Percentiles rank a stretch among this genome's conserved stretches.
These are phyloP conservation scores for Nicotiana noctiflora DNA, from an alignment of 257 asterid species.

Conservation along the genomic window DNA sequence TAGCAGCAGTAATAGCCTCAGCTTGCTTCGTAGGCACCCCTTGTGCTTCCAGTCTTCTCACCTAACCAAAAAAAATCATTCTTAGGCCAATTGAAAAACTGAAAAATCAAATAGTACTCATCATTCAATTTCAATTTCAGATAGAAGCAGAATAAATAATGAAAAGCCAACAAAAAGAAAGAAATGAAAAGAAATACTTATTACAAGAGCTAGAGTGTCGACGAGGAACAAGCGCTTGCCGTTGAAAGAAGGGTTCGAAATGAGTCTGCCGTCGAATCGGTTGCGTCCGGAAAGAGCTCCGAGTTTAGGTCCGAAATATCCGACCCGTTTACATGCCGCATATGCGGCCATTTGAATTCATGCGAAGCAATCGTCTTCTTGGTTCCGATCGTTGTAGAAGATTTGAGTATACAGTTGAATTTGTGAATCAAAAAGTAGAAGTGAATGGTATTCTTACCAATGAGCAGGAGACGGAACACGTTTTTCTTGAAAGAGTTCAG, in stretches of 20 bases:
- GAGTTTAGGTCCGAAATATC: conserved; percentile 18
- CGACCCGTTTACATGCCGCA: conserved; percentile 42
- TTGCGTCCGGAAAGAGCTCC: background rate
- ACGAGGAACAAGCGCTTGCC: conserved; percentile 70
- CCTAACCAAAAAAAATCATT: conserved; percentile 33
- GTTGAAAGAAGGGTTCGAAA: conserved; percentile 43
- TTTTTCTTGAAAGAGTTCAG: background rate
- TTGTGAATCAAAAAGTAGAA: background rate
- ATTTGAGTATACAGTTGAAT: background rate
- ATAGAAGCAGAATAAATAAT: background rate
- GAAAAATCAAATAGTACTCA: background rate
- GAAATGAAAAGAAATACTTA: background rate
- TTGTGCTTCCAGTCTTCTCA: conserved; percentile 71
- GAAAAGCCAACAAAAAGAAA: background rate
- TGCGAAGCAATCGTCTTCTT: background rate
- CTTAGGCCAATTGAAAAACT: background rate
- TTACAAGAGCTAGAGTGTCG: conserved; percentile 86
- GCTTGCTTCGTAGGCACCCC: conserved; percentile 86
- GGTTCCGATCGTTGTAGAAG: background rate
- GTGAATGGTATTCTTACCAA: background rate
- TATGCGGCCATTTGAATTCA: conserved; percentile 44
- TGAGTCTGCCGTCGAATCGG: conserved; percentile 30
- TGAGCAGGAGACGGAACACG: background rate
- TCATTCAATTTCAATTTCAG: background rate
- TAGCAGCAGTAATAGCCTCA: conserved; percentile 71